Conservation (phyloP, 1,139 yeast genomes). For the Candida tropicalis region DNA sequence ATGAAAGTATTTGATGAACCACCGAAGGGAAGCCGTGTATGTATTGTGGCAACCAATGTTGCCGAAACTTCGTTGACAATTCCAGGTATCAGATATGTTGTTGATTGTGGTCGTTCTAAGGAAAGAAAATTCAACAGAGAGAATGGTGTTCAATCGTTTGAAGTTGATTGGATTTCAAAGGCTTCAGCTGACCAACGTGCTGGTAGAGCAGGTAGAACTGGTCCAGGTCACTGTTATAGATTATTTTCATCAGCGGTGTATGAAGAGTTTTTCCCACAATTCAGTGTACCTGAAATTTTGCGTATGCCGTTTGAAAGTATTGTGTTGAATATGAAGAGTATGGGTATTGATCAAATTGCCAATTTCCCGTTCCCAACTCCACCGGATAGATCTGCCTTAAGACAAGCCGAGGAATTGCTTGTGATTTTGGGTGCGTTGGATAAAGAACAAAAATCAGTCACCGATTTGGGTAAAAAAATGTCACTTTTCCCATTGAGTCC, state of each 20-base stretch:
- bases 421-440: slow-evolving; percentile 81
- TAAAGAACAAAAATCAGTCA: slow-evolving; percentile 49
- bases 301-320: slow-evolving; percentile 97
- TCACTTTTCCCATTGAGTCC: slow-evolving; percentile 92
- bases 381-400: slow-evolving; percentile 66
- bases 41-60: slow-evolving; percentile 95
- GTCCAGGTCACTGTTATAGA: slow-evolving; percentile 97
- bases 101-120: slow-evolving; percentile 93
- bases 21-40: slow-evolving; percentile 81
- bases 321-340: slow-evolving; percentile 90
- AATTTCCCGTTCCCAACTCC: slow-evolving; percentile 98
- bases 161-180: slow-evolving; percentile 89
- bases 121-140: slow-evolving; percentile 82
- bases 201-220: slow-evolving; percentile 99
- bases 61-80: slow-evolving; percentile 98
- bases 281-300: slow-evolving; percentile 85
- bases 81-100: slow-evolving; percentile 93
- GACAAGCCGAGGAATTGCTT: slow-evolving; percentile 68
- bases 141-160: slow-evolving; percentile 92
- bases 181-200: slow-evolving; percentile 96
- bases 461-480: slow-evolving; percentile 84
- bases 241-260: slow-evolving; percentile 93
- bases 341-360: slow-evolving; percentile 89
- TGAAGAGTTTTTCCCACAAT: slow-evolving; percentile 81
- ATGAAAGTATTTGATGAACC: slow-evolving; percentile 89